These are phyloP conservation scores for Lachancea lanzarotensis DNA, from an alignment of 805 yeast genomes.

Conservation along the genomic window DNA sequence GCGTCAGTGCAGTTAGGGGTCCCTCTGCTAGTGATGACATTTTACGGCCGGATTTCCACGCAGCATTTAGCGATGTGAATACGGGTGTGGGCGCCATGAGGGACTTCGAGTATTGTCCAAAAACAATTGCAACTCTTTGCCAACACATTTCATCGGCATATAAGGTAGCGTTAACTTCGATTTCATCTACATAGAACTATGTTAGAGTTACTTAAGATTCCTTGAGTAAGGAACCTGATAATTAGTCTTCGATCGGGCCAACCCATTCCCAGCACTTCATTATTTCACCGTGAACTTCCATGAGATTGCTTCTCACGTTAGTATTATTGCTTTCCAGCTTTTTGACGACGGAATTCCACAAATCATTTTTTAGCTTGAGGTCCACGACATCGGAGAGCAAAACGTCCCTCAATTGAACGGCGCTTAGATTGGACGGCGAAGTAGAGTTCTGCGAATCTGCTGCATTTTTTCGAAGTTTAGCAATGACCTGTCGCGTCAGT, in stretches of 20 bases:
- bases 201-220: not conserved
- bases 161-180: not conserved
- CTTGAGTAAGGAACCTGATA: not conserved
- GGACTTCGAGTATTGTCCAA: not conserved
- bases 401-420: constrained; percentile 67
- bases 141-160: not conserved
- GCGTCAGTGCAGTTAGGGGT: no score
- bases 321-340: constrained; percentile 55
- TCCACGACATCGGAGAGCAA: constrained; percentile 36
- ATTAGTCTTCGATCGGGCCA: constrained; percentile 31
- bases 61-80: not conserved
- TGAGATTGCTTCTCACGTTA: constrained; percentile 52
- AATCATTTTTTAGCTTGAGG: constrained; percentile 32
- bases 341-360: constrained; percentile 55
- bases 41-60: not conserved
- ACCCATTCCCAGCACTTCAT: constrained; percentile 88
- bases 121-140: no score
- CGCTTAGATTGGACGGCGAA: constrained; percentile 45
- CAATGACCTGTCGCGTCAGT: constrained; percentile 42
- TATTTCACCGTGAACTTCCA: constrained; percentile 82
- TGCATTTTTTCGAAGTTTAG: constrained; percentile 44
- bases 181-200: not conserved
- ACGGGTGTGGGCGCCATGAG: not conserved
- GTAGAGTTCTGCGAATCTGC: constrained; percentile 28
- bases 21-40: constrained; percentile 1